A percentile compares a stretch with the other conserved stretches of the same genome.
Evolutionary conservation across 352 stramenopile species (phyloP).

Genomic region (Nothophytophthora sp.): DNA sequence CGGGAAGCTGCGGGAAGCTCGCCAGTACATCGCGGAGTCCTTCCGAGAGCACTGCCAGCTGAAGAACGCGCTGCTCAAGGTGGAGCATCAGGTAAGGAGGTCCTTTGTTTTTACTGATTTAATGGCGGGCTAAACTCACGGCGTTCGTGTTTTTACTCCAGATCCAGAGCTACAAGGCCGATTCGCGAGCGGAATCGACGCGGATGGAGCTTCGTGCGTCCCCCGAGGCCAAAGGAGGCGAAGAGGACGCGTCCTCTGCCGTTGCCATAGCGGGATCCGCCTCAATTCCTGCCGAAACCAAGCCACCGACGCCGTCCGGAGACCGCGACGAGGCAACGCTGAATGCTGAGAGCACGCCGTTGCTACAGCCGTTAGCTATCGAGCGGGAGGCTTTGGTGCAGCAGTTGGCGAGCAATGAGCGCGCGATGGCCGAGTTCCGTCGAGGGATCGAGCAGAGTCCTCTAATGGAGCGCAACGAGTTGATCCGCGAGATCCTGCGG

Average conservation of each 20-base stretch:
- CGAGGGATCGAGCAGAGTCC: slow-evolving; percentile 45
- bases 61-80: slow-evolving; percentile 66
- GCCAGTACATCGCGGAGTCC: slow-evolving; percentile 74
- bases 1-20: slow-evolving; percentile 44
- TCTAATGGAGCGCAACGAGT: slow-evolving; percentile 40
- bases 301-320: too few relatives aligned
- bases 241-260: too few relatives aligned
- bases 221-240: too few relatives aligned
- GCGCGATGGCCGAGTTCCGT: slow-evolving; percentile 65
- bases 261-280: too few relatives aligned
- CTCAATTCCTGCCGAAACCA: too few relatives aligned
- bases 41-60: slow-evolving; percentile 89
- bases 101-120: not conserved
- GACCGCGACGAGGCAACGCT: too few relatives aligned
- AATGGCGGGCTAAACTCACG: too few relatives aligned
- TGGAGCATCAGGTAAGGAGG: slow-evolving; percentile 68
- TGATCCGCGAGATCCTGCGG: slow-evolving; percentile 64
- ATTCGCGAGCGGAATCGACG: too few relatives aligned
- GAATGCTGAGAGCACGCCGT: too few relatives aligned
- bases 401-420: slow-evolving; percentile 32
- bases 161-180: too few relatives aligned
- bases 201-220: too few relatives aligned
- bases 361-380: slow-evolving; percentile 7
- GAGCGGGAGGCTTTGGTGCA: slow-evolving; percentile 21
- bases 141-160: too few relatives aligned